phyloP scores from a whole-genome alignment of 495 filamentous ascomycete species.

The Podospora pseudocomata region DNA sequence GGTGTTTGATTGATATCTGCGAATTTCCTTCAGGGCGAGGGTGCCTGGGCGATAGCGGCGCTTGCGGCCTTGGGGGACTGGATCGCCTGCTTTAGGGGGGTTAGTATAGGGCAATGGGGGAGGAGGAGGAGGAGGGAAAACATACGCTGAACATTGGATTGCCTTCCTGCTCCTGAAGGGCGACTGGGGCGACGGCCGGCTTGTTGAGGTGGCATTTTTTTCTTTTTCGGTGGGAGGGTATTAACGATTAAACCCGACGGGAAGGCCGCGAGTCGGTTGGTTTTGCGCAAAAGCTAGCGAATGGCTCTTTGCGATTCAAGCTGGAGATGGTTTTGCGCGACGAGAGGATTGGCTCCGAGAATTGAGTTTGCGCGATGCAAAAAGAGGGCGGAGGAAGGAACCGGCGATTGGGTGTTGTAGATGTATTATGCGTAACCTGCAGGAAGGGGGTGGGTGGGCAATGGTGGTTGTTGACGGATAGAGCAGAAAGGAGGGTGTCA shows the following conservation, averaged over 20 bases:
- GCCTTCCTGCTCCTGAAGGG: not conserved
- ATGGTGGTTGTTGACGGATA: not conserved
- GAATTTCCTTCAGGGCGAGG: constrained; percentile 79
- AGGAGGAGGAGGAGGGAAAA: not conserved
- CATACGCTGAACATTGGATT: constrained; percentile 30
- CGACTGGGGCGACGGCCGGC: constrained; percentile 4
- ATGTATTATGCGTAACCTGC: constrained; percentile 9
- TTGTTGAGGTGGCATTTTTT: constrained; percentile 14
- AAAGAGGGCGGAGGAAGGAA: not conserved
- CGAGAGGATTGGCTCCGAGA: too few species aligned
- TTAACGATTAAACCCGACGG: not conserved
- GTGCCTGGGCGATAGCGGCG: constrained; percentile 83
- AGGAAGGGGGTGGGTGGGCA: constrained; percentile 8
- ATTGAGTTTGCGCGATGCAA: too few species aligned
- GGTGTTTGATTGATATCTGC: constrained; percentile 75
- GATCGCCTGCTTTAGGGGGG: constrained; percentile 60
- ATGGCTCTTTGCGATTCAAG: too few species aligned
- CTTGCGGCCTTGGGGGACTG: constrained; percentile 57
- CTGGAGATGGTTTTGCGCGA: too few species aligned
- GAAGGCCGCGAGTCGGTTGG: too few species aligned
- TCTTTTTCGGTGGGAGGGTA: not conserved
- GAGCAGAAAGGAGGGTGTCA: not conserved
- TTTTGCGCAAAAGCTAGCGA: too few species aligned
- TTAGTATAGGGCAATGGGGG: not conserved
- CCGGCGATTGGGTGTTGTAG: not conserved